phyloP scores from a whole-genome alignment of 257 asterid species.

The Avicennia marina region DNA sequence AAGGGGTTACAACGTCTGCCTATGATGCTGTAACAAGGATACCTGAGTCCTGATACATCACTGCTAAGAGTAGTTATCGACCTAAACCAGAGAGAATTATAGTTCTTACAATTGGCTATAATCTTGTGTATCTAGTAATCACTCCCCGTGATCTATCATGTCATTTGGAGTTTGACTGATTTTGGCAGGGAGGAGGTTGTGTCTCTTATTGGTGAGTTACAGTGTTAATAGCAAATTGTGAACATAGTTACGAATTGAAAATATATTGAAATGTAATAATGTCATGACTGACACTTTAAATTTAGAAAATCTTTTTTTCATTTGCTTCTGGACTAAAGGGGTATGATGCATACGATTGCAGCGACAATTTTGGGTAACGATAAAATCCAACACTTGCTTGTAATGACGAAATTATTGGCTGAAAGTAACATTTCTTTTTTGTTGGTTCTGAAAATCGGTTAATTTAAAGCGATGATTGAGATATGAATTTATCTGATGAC shows the following conservation, averaged over 20 bases:
- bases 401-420: no score
- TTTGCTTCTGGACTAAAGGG: no score
- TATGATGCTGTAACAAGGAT: neutral
- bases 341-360: no score
- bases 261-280: neutral
- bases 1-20: neutral
- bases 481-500: no score
- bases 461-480: no score
- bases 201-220: constrained; percentile 24
- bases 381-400: no score
- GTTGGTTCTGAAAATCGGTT: no score
- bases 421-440: no score
- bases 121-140: constrained; percentile 22
- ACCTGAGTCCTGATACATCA: constrained; percentile 14
- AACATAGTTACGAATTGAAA: constrained; percentile 13
- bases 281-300: no score
- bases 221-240: constrained; percentile 19
- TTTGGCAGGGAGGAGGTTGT: constrained; percentile 15
- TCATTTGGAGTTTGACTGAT: constrained; percentile 27
- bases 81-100: constrained; percentile 28
- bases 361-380: no score
- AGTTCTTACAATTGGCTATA: constrained; percentile 16
- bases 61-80: constrained; percentile 25
- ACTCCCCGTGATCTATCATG: constrained; percentile 4
- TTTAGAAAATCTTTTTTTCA: no score